These are phyloP conservation scores for Stephania yunnanensis DNA, from an alignment of 164 flowering plant genomes.

Conservation along the genomic window DNA sequence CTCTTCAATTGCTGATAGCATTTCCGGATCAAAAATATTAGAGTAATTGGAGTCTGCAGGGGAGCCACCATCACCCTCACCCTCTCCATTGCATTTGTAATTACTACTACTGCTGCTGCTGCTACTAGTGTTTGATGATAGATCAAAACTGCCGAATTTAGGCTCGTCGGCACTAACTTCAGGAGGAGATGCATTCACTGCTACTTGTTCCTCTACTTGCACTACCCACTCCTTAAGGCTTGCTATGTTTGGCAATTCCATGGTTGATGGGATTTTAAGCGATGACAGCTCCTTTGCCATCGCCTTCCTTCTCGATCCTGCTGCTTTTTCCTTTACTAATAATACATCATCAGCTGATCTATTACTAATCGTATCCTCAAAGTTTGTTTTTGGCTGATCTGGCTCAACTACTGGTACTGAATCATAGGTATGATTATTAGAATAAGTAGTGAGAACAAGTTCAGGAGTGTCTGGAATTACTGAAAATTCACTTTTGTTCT, in stretches of 20 bases:
- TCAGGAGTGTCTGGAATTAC: too few relatives aligned
- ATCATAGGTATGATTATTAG: too few relatives aligned
- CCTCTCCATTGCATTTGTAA: conserved; percentile 4
- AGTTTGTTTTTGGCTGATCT: background rate
- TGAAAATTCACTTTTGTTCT: background rate
- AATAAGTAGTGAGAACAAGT: background rate
- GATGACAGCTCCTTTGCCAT: conserved; percentile 24
- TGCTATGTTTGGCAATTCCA: conserved; percentile 22
- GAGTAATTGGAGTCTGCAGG: background rate
- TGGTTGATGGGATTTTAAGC: conserved; percentile 23
- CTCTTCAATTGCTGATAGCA: conserved; percentile 36
- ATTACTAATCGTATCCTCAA: background rate
- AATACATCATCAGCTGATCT: background rate
- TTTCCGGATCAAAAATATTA: conserved; percentile 26
- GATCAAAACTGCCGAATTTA: conserved; percentile 27
- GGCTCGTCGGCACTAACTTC: conserved; percentile 25
- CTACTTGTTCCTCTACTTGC: conserved; percentile 12
- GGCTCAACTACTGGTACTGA: background rate
- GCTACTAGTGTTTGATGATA: conserved; percentile 3
- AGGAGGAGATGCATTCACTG: background rate
- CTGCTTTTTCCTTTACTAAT: conserved; percentile 7
- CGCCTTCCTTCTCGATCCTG: conserved; percentile 25
- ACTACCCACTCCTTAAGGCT: conserved; percentile 24
- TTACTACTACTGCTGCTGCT: background rate
- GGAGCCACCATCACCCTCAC: background rate